Percentiles rank a stretch among this genome's conserved stretches.
Evolutionary conservation across 2,329 filamentous ascomycete species (phyloP).

Genomic region (Penicillium expansum): DNA sequence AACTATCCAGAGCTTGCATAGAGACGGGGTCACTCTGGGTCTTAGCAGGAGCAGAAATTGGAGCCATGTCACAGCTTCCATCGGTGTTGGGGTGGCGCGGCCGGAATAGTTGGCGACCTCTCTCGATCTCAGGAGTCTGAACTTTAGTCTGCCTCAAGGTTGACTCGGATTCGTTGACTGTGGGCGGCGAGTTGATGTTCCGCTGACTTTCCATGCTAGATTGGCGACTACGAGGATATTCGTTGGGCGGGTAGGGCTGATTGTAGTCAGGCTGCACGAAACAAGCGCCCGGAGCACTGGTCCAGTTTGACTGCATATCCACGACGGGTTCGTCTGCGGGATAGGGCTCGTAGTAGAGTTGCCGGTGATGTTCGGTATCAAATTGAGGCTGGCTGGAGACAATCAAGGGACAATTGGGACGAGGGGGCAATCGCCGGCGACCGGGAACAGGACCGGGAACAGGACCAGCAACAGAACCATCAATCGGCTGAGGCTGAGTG

Average conservation of each 20-base stretch:
- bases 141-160: neutral
- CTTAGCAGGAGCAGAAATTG: neutral
- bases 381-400: constrained; percentile 8
- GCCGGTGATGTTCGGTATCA: constrained; percentile 1
- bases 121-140: neutral
- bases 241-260: neutral
- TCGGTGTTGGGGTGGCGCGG: neutral
- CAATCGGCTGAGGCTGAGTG: neutral
- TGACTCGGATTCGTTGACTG: neutral
- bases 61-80: neutral
- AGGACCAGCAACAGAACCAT: neutral
- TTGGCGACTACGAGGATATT: neutral
- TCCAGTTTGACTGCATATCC: neutral
- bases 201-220: neutral
- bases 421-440: neutral
- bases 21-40: neutral
- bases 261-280: constrained; percentile 2
- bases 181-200: neutral
- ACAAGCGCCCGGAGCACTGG: neutral
- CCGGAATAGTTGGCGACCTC: neutral
- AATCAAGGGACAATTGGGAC: constrained; percentile 3
- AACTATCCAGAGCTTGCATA: neutral
- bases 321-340: neutral
- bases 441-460: neutral
- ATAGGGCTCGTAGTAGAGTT: neutral